These are phyloP conservation scores for Penicillium crystallinum DNA, from an alignment of 495 filamentous ascomycete genomes.

Conservation along the genomic window DNA sequence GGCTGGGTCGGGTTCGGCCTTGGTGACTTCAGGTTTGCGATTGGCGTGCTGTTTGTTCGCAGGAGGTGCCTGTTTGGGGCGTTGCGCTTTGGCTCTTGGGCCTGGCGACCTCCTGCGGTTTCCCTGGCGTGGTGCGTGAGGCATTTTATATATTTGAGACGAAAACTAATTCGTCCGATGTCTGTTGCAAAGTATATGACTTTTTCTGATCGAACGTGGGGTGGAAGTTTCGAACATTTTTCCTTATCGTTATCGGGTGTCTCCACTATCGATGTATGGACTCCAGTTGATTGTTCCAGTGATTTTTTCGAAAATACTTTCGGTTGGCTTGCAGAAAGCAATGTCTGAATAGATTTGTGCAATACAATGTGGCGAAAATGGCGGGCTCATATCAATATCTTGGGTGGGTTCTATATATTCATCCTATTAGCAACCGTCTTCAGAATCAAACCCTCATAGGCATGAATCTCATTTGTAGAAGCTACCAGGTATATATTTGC, in stretches of 20 bases:
- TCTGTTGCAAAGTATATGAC: background rate
- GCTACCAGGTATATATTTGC: too few species aligned
- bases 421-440: too few species aligned
- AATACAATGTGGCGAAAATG: too few species aligned
- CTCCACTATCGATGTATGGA: background rate
- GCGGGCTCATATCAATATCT: too few species aligned
- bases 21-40: conserved; percentile 9
- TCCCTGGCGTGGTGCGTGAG: conserved; percentile 7
- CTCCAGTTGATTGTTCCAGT: too few species aligned
- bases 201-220: background rate
- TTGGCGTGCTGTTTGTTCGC: conserved; percentile 15
- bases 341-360: too few species aligned
- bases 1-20: conserved; percentile 8
- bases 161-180: background rate
- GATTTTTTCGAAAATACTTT: too few species aligned
- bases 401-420: too few species aligned
- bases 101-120: conserved; percentile 6
- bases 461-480: too few species aligned
- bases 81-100: background rate
- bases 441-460: too few species aligned
- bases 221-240: conserved; percentile 9
- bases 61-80: conserved; percentile 1
- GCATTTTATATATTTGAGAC: conserved; percentile 1
- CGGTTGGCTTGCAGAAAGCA: too few species aligned
- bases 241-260: conserved; percentile 6